phyloP scores from a whole-genome alignment of 164 flowering plant species.

The Euptelea pleiosperma region DNA sequence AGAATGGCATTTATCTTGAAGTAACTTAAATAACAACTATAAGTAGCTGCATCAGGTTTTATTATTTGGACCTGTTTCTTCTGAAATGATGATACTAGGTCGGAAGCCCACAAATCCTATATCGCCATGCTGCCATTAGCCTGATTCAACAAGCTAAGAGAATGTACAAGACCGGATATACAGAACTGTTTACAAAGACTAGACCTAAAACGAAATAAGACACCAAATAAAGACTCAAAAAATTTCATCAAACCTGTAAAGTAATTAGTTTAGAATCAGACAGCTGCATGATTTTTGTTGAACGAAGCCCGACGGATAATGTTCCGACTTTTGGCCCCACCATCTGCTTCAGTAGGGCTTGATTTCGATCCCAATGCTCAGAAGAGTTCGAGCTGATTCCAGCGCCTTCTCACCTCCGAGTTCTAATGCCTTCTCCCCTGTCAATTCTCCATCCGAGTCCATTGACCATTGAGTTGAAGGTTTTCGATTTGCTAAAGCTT shows the following conservation, averaged over 20 bases:
- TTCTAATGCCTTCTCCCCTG: constrained; percentile 20
- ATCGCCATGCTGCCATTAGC: background rate
- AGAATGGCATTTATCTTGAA: too few relatives aligned
- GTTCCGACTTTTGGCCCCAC: constrained; percentile 2
- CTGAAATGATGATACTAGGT: background rate
- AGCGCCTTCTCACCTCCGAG: constrained; percentile 27
- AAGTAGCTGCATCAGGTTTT: too few relatives aligned
- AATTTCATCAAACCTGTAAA: constrained; percentile 23
- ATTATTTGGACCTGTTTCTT: background rate
- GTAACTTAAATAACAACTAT: too few relatives aligned
- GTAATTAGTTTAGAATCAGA: constrained; percentile 10
- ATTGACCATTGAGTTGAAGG: constrained; percentile 27
- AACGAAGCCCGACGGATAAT: background rate
- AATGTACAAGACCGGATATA: too few relatives aligned
- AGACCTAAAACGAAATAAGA: too few relatives aligned
- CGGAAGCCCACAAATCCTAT: background rate
- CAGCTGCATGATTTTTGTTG: too few relatives aligned
- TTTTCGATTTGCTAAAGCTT: constrained; percentile 23
- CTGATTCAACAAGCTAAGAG: background rate
- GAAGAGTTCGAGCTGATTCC: constrained; percentile 30
- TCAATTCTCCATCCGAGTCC: constrained; percentile 16
- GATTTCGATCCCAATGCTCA: constrained; percentile 30
- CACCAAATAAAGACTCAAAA: constrained; percentile 5
- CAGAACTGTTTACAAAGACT: too few relatives aligned
- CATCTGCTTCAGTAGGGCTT: constrained; percentile 11